Base-by-base conservation (phyloP, 768 basidiomycete species). In the Lactarius evosmus region DNA sequence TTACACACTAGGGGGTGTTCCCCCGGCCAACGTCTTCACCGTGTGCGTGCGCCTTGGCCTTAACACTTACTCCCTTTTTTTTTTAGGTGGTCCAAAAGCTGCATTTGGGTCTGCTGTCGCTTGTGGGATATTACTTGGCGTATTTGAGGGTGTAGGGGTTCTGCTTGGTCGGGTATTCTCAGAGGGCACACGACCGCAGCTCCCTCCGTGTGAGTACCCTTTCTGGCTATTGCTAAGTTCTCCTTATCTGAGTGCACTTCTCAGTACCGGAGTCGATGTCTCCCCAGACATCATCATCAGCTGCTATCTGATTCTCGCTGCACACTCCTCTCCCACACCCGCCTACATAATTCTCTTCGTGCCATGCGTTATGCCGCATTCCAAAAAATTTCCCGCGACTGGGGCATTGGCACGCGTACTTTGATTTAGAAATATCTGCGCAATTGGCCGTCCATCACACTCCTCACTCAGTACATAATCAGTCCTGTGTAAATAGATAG, bases 121-220 rank as follows among this genome's bases (percentile, higher is more conserved):
- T 17, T 98, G 97, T 73, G 96, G 95, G 73, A 95, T 99, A 64
- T 80, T 99, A 29, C 84, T 99, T 29, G 95, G 96, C 69, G 91
- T 94, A 14, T 92, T 95, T 72, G 91, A 93, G 76, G 95, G 95
- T 71, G 94, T 98, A 25, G 96, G 96, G 69, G 95, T 98, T 8
- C 80, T 98, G 29, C 79, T 98, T 66, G 89, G 87, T 54, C 85
- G 96, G 65, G 89, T 95, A 68, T 90, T 97, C 75, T 90, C 88
- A 71, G 91, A 92, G 72, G 84, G 84, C 62, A 85, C 87, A 69
- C 81, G 89, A 71, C 92, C 90, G 68, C 88, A 89, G 72, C 78
- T 91, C 75, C 87, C 89, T 65, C 88, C 86, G 74, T 69, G 92
- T 94, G 71, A 73, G 92, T 80, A 22, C 9, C 40, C 6, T 33